phyloP scores from a whole-genome alignment of 345 rosid species.

The Salix dunnii region DNA sequence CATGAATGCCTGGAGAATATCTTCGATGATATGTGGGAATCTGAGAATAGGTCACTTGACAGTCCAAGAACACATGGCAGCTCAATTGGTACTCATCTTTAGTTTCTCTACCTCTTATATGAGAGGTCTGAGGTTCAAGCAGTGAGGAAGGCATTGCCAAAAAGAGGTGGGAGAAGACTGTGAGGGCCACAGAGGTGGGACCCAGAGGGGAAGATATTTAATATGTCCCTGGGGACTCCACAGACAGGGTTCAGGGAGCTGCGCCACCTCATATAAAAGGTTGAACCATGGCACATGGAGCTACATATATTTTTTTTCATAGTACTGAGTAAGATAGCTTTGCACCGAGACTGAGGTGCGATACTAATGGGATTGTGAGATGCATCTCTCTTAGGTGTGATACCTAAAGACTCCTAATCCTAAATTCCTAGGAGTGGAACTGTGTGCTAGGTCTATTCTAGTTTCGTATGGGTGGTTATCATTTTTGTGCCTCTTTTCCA shows the following conservation, averaged over 20 bases:
- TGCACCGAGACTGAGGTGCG: neutral
- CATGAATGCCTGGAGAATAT: neutral
- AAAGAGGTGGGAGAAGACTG: neutral
- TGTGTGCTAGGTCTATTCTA: neutral
- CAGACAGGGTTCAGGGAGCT: neutral
- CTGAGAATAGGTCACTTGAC: neutral
- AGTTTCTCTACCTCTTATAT: neutral
- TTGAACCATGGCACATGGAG: neutral
- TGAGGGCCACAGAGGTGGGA: neutral
- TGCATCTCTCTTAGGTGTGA: neutral
- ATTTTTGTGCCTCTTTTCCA: neutral
- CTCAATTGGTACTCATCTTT: neutral
- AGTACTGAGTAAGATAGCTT: neutral
- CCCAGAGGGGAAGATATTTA: neutral
- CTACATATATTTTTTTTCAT: neutral
- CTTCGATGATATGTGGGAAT: neutral
- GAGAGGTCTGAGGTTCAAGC: neutral
- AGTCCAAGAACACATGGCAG: neutral
- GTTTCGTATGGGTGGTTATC: neutral
- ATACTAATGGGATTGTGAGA: neutral
- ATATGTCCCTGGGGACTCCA: too few species aligned
- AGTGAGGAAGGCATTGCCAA: neutral
- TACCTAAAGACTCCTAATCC: neutral
- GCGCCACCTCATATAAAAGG: neutral
- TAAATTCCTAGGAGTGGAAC: neutral